phyloP scores from a whole-genome alignment of 2,329 filamentous ascomycete genomes.

The Rhinocladiella mackenziei region DNA sequence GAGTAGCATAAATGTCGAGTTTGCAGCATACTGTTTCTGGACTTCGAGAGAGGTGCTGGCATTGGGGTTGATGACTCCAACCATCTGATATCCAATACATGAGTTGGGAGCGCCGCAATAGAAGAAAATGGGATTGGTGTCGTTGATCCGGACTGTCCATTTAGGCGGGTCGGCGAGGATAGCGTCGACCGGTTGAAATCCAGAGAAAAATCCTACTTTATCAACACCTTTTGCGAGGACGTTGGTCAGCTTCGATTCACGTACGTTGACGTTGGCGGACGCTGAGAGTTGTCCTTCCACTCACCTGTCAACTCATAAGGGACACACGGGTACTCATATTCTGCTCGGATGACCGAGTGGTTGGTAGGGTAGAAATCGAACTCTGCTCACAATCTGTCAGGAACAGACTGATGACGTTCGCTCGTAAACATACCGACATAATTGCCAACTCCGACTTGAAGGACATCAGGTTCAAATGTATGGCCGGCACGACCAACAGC shows the following conservation, averaged over 20 bases:
- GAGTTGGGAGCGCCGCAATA: constrained; percentile 66
- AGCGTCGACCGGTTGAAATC: constrained; percentile 45
- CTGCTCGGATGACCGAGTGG: constrained; percentile 61
- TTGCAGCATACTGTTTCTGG: constrained; percentile 23
- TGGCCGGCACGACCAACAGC: too few species aligned
- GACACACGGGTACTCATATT: constrained; percentile 58
- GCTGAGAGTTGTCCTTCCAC: too few species aligned
- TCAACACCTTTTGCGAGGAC: constrained; percentile 47
- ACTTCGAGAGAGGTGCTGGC: constrained; percentile 21
- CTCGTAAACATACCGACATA: too few species aligned
- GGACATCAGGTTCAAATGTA: too few species aligned
- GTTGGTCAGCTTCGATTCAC: too few species aligned
- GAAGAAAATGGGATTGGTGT: constrained; percentile 62
- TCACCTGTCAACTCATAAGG: too few species aligned
- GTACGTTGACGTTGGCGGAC: too few species aligned
- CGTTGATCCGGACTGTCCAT: constrained; percentile 50
- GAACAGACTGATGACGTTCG: too few species aligned
- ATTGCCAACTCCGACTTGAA: too few species aligned
- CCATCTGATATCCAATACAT: constrained; percentile 64
- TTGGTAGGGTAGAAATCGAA: constrained; percentile 62
- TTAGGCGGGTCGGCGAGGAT: constrained; percentile 44
- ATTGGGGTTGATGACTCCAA: constrained; percentile 67
- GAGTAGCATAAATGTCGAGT: constrained; percentile 24
- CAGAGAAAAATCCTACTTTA: constrained; percentile 53
- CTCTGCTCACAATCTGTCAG: too few species aligned